Conservation (phyloP, 495 filamentous ascomycete genomes). For the Xylaria bambusicola region DNA sequence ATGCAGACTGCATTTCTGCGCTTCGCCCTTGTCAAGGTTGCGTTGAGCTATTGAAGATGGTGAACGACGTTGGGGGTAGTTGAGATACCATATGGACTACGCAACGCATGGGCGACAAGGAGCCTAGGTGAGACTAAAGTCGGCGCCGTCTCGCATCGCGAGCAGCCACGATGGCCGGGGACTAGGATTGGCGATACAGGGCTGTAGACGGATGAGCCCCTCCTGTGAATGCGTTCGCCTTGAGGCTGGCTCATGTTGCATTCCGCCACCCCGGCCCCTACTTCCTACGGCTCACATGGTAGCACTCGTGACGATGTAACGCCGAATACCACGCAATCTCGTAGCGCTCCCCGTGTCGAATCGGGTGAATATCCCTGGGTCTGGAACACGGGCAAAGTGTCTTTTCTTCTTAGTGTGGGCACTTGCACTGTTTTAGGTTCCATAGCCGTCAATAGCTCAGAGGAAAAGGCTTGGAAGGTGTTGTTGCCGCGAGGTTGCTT, state of each 20-base stretch:
- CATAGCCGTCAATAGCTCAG: neutral
- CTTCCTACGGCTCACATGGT: conserved; percentile 8
- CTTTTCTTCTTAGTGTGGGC: neutral
- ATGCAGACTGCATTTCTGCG: conserved; percentile 13
- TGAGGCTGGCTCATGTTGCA: conserved; percentile 10
- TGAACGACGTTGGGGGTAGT: neutral
- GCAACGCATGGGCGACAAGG: no score
- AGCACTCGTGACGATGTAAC: no score
- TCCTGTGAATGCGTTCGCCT: conserved; percentile 7
- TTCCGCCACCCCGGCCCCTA: conserved; percentile 12
- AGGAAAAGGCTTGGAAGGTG: neutral
- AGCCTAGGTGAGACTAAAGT: no score
- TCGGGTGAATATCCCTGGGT: neutral
- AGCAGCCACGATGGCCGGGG: no score
- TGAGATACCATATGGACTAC: no score
- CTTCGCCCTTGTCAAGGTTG: neutral
- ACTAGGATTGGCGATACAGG: no score
- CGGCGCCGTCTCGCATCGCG: no score
- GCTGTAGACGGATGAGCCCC: conserved; percentile 13
- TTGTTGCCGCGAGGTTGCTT: neutral
- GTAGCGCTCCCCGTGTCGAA: neutral
- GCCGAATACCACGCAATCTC: no score
- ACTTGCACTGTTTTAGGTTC: neutral
- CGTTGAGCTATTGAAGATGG: neutral
- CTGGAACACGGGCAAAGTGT: conserved; percentile 3